These are phyloP conservation scores for Solanum sitiens DNA, from an alignment of 257 asterid genomes.

Conservation along the genomic window DNA sequence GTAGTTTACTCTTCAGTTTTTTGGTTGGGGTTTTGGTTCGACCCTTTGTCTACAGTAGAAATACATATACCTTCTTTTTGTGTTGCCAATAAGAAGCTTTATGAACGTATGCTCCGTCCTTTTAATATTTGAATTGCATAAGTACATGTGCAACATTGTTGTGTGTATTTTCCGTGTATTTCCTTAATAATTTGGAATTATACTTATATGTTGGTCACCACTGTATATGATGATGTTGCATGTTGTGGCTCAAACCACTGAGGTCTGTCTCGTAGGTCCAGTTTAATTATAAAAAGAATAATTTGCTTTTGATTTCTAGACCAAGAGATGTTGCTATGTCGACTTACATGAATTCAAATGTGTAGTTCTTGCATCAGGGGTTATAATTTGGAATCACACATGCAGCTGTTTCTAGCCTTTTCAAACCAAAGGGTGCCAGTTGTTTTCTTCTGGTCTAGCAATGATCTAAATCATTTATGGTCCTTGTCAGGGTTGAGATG, in stretches of 20 bases:
- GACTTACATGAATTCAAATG: not conserved
- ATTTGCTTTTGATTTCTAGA: not conserved
- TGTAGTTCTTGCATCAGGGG: not conserved
- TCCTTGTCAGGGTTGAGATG: constrained; percentile 69
- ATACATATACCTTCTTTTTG: not conserved
- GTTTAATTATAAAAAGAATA: not conserved
- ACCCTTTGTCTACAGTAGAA: not conserved
- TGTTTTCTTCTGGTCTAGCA: not conserved
- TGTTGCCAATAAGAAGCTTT: not conserved
- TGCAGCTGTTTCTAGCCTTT: not conserved
- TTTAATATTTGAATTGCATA: not conserved
- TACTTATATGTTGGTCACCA: not conserved
- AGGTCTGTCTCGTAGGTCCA: not conserved
- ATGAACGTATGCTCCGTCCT: not conserved
- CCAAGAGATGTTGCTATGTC: not conserved
- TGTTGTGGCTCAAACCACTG: not conserved
- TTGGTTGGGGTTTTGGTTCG: not conserved
- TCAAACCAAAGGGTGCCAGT: not conserved
- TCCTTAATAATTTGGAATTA: not conserved
- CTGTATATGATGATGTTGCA: not conserved
- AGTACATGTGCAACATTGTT: not conserved
- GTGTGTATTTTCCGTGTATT: not conserved
- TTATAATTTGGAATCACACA: not conserved
- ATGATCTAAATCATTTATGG: not conserved
- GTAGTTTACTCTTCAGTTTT: not conserved